A percentile compares a stretch with the other conserved stretches of the same genome.
phyloP scores from a whole-genome alignment of 495 filamentous ascomycete genomes.

The Penicillium parvum region DNA sequence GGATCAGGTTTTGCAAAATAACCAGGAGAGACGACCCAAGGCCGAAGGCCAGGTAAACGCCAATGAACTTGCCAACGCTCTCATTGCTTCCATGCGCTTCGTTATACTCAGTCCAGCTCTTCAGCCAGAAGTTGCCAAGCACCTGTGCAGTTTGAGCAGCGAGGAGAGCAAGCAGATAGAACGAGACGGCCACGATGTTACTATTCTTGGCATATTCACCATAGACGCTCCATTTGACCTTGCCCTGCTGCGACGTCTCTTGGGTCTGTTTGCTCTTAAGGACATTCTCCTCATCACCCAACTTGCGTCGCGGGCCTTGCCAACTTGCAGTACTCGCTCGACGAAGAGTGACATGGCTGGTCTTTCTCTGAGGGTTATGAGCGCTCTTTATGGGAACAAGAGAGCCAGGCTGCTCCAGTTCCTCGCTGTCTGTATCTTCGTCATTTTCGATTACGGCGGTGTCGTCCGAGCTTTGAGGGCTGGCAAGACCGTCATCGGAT shows the following conservation, averaged over 20 bases:
- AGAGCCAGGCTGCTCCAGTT: constrained; percentile 65
- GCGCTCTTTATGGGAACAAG: constrained; percentile 64
- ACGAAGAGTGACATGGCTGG: constrained; percentile 72
- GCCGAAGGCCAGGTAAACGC: constrained; percentile 91
- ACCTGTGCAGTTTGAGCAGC: constrained; percentile 78
- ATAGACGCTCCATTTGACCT: constrained; percentile 94
- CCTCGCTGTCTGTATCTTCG: constrained; percentile 60
- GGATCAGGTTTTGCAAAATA: constrained; percentile 86
- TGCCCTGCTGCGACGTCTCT: constrained; percentile 86
- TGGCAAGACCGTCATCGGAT: constrained; percentile 47
- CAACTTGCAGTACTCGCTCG: constrained; percentile 91
- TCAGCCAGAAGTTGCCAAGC: constrained; percentile 84
- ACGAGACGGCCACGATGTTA: constrained; percentile 74
- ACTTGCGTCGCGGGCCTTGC: constrained; percentile 74
- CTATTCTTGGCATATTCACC: constrained; percentile 88
- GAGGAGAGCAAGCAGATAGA: constrained; percentile 76
- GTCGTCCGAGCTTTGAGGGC: constrained; percentile 49
- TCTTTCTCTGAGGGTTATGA: constrained; percentile 49
- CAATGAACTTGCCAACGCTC: constrained; percentile 82
- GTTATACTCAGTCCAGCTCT: constrained; percentile 84
- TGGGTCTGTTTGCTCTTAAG: constrained; percentile 78
- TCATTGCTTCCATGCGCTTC: constrained; percentile 61
- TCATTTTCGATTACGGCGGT: constrained; percentile 48
- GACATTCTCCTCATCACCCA: constrained; percentile 75
- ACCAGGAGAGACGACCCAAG: constrained; percentile 82